Base-by-base conservation (phyloP, 768 basidiomycete genomes). In the Tylopilus intermedius region DNA sequence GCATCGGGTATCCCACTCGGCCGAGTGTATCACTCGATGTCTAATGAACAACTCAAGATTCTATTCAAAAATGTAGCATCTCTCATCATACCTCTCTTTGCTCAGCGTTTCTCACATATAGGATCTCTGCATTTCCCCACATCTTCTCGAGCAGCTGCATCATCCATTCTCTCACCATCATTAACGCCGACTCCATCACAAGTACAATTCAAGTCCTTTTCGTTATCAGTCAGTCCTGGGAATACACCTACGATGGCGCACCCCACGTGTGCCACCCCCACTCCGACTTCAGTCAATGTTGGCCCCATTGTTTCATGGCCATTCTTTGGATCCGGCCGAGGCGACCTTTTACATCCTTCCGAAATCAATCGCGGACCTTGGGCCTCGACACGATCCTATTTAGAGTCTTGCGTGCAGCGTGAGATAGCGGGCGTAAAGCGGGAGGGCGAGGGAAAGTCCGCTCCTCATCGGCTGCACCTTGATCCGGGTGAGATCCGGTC, bases 281-380 rank as follows among this genome's bases (percentile, higher is more conserved):
- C 59, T 51, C 51, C 69, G 53, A 35, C 56, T 24, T 40, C 57
- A 46, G 72, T 77, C 47, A 79, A 84, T 46, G 75, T 91, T 41
- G 90, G 90, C 4, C 86, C 86, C 8, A 92, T 93, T 61, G 80
- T 92, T 46, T 90, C 89, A 3, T 93, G 90, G 90, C 86, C 90
- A 1, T 93, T 92, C 76, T 93, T 93, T 65, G 90, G 90, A 43
- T 86, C 88, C 4, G 83, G 85, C 57, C 78, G 90, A 38, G 90
- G 90, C 30, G 84, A 88, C 53, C 76, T 89, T 22, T 58, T 68
- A 3, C 85, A 86, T 58, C 83, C 83, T 3, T 70, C 74, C 21
- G 87, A 90, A 58, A 75, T 92, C 33, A 75, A 89, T 60, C 82
- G 90, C n/a, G 89, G 90, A 2, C 90, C 90, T 0, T 92, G 88